These are phyloP conservation scores for Gossypium australe DNA, from an alignment of 345 rosid species.

Conservation along the genomic window DNA sequence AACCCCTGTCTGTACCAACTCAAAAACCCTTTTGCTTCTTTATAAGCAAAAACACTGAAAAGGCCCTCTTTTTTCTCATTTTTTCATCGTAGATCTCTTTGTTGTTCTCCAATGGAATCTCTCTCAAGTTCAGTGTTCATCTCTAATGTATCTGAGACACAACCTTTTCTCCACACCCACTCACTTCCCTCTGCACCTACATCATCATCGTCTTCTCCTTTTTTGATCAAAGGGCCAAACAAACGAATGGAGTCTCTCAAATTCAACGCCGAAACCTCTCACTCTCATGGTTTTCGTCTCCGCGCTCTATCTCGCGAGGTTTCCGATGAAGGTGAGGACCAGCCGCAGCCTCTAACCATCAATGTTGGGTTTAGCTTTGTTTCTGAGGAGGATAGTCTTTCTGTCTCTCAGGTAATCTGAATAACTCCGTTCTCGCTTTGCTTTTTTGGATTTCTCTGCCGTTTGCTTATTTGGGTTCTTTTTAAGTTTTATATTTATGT, in stretches of 20 bases:
- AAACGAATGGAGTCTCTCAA: conserved; percentile 40
- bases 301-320: conserved; percentile 38
- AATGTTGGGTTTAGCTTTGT: conserved; percentile 33
- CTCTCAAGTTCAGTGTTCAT: conserved; percentile 31
- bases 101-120: conserved; percentile 43
- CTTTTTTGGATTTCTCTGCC: neutral
- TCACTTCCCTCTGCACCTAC: conserved; percentile 17
- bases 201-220: conserved; percentile 21
- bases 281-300: conserved; percentile 31
- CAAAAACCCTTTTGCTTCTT: neutral
- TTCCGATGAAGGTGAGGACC: conserved; percentile 39
- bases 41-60: neutral
- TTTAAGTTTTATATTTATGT: neutral
- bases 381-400: conserved; percentile 33
- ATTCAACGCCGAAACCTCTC: conserved; percentile 25
- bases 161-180: conserved; percentile 17
- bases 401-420: conserved; percentile 48
- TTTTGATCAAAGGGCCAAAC: conserved; percentile 20
- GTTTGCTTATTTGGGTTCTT: neutral
- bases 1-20: neutral
- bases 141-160: conserved; percentile 32
- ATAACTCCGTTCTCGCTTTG: neutral
- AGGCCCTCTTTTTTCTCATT: neutral
- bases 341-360: conserved; percentile 11
- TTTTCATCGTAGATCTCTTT: neutral